phyloP scores from a whole-genome alignment of 164 flowering plant genomes.

The Vitis rotundifolia region DNA sequence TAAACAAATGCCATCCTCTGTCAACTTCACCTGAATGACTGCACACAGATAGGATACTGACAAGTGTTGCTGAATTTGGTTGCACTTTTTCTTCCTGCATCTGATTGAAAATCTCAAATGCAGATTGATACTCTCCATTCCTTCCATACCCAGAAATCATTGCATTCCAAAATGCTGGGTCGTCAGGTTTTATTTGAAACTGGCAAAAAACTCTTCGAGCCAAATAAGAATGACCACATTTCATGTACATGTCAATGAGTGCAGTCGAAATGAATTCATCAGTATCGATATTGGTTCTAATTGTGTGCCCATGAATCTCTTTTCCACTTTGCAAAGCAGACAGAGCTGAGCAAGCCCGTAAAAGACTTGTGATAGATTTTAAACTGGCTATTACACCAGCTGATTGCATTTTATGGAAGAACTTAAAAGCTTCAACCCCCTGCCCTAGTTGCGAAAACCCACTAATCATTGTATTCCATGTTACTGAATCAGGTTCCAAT shows the following conservation, averaged over 20 bases:
- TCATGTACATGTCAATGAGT: conserved; percentile 78
- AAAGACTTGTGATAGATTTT: conserved; percentile 60
- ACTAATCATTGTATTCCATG: conserved; percentile 77
- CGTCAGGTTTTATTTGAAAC: conserved; percentile 33
- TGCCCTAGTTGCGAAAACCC: conserved; percentile 54
- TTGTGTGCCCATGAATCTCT: conserved; percentile 58
- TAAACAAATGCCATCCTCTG: conserved; percentile 53
- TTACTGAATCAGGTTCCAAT: conserved; percentile 58
- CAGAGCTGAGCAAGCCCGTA: conserved; percentile 55
- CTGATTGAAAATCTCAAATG: conserved; percentile 49
- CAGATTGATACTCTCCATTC: conserved; percentile 58
- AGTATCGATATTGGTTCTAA: conserved; percentile 28
- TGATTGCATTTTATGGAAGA: conserved; percentile 58
- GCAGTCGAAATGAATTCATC: conserved; percentile 65
- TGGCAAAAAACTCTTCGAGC: conserved; percentile 51
- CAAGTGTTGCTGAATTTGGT: conserved; percentile 61
- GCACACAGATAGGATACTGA: conserved; percentile 52
- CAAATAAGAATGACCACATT: conserved; percentile 49
- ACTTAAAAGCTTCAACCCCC: conserved; percentile 43
- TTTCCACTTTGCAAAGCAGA: conserved; percentile 44
- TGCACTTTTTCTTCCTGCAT: conserved; percentile 43
- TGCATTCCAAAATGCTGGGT: conserved; percentile 77
- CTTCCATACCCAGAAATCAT: conserved; percentile 80
- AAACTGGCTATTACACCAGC: conserved; percentile 39
- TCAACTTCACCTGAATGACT: conserved; percentile 58